phyloP scores from a whole-genome alignment of 2,329 filamentous ascomycete genomes.

The Trichoderma asperellum region DNA sequence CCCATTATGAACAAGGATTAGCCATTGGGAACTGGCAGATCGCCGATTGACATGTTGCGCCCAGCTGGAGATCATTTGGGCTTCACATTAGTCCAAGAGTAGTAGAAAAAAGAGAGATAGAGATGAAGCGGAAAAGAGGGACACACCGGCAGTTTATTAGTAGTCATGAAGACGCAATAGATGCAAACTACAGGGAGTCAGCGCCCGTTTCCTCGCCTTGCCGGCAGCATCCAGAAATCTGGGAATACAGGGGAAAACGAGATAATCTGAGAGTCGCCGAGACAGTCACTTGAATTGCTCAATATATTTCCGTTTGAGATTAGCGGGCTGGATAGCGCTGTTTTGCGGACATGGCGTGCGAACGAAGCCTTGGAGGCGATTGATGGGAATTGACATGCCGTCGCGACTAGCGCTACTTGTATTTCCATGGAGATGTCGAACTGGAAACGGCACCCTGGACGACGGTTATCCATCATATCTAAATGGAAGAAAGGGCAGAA shows the following conservation, averaged over 20 bases:
- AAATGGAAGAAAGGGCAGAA: background rate
- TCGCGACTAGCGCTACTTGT: background rate
- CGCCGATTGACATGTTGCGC: background rate
- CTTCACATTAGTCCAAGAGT: background rate
- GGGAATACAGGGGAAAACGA: background rate
- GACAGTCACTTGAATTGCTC: constrained; percentile 2
- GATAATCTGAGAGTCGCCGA: constrained; percentile 10
- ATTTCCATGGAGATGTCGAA: background rate
- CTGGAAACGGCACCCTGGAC: background rate
- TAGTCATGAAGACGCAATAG: background rate
- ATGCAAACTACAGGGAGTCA: background rate
- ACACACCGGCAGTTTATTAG: background rate
- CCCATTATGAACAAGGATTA: background rate
- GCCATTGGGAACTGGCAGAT: background rate
- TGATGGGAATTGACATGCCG: background rate
- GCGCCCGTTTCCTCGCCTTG: background rate
- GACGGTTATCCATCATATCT: background rate
- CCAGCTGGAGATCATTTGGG: background rate
- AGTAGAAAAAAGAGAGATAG: background rate
- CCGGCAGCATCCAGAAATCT: background rate
- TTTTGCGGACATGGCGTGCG: background rate
- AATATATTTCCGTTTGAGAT: background rate
- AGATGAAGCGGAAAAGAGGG: background rate
- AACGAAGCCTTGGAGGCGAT: background rate
- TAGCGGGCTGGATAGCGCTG: background rate